These are phyloP conservation scores for Paraurostyla sp. DNA, from an alignment of 73 alveolate species.

Conservation along the genomic window DNA sequence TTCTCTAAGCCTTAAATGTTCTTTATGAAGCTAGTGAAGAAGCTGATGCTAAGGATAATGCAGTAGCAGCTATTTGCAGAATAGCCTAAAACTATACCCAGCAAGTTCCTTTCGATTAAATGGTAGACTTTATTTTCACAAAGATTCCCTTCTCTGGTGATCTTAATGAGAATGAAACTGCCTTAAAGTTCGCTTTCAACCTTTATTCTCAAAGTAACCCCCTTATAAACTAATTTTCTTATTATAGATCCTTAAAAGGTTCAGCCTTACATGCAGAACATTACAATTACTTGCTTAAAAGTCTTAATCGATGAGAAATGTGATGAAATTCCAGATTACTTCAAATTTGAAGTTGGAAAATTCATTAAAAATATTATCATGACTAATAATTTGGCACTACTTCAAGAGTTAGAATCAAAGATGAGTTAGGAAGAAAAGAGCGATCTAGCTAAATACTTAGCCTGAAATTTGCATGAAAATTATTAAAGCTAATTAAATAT, in stretches of 20 bases:
- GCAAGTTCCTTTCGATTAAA: constrained; percentile 37
- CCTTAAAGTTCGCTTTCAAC: constrained; percentile 54
- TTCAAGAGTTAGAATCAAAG: constrained; percentile 25
- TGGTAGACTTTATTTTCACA: constrained; percentile 6
- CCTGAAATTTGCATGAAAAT: background rate
- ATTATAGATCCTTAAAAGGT: constrained; percentile 50
- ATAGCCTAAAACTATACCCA: constrained; percentile 47
- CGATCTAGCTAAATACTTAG: constrained; percentile 43
- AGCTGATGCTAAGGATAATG: constrained; percentile 73
- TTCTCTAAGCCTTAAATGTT: background rate
- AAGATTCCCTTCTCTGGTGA: constrained; percentile 75
- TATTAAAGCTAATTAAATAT: background rate
- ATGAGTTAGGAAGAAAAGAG: constrained; percentile 61
- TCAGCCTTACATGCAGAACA: constrained; percentile 60
- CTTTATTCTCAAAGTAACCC: constrained; percentile 10
- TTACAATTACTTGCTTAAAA: constrained; percentile 63
- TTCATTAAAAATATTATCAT: constrained; percentile 34
- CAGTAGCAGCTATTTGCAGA: constrained; percentile 72
- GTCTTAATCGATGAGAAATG: constrained; percentile 59
- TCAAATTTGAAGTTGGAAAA: constrained; percentile 53
- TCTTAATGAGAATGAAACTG: constrained; percentile 71
- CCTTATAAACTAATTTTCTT: background rate
- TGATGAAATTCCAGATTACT: constrained; percentile 43
- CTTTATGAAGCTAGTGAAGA: constrained; percentile 24
- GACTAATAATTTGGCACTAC: constrained; percentile 23